Base-by-base conservation (phyloP, 108 stramenopile genomes). In the Aureococcus anophagefferens region DNA sequence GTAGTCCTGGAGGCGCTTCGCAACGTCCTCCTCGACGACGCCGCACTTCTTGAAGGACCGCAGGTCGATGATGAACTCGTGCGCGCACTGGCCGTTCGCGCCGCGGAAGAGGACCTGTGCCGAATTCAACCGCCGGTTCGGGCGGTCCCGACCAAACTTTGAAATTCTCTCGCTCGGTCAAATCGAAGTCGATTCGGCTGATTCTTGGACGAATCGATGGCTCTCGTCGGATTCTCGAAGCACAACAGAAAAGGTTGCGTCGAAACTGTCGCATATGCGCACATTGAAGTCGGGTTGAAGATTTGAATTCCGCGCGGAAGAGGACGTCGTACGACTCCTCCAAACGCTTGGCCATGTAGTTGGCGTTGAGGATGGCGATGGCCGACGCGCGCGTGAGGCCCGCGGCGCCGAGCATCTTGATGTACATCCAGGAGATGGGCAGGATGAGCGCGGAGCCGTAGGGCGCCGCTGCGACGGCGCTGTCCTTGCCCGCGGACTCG, bases 341-440 rank as follows among this genome's bases (percentile, higher is more conserved):
- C 59, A 99, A 87, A 33, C 95, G 81, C 33, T 90, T 89, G 31
- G 96, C 94, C 92, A 99, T 95, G 94, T 99, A 99, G 86, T 99
- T 99, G 28, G 98, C 98, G 81, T 97, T 97, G 80, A 99, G 83
- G 82, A 99, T 99, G 34, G 98, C 98, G 68, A 89, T 69, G 51
- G 85, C 79, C 14, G 95, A 95, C n/a, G 94, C 87, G 64, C 85
- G 77, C 77, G 87, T 90, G 28, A 98, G 80, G 37, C 97, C 97
- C 44, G 89, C 88, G 62, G 87, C 84, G 34, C 96, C 96, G 65
- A 94, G 84, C 96, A 99, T 97, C 74, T 96, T 96, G 70, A 99
- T 96, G 84, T 97, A 99, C 95, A 99, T 97, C 95, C 96, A 99
- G 1, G 95, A 94, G 75, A 99, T 99, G 68, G 96, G 96, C 40